phyloP scores from a whole-genome alignment of 495 filamentous ascomycete genomes.

The Annulohypoxylon moriforme region DNA sequence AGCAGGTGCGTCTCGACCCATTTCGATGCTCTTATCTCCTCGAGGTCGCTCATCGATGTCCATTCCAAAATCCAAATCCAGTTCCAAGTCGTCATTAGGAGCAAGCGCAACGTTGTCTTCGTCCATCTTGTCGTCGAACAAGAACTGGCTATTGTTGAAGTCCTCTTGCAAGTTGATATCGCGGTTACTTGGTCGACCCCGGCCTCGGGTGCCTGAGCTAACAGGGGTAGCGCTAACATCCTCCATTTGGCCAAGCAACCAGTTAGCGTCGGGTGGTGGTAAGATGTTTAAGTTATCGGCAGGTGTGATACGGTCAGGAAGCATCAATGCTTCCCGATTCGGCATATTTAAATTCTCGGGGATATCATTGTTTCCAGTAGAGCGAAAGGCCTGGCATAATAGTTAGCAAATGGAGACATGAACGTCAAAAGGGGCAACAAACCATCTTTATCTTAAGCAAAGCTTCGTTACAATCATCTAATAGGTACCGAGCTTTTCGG shows the following conservation, averaged over 20 bases:
- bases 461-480: slow-evolving; percentile 98
- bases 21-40: slow-evolving; percentile 78
- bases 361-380: slow-evolving; percentile 82
- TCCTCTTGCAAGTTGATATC: slow-evolving; percentile 72
- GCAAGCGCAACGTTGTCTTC: slow-evolving; percentile 65
- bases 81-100: slow-evolving; percentile 63
- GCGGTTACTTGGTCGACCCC: slow-evolving; percentile 69
- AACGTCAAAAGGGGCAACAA: slow-evolving; percentile 38
- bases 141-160: slow-evolving; percentile 71
- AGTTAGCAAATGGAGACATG: slow-evolving; percentile 36
- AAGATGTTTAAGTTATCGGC: slow-evolving; percentile 79
- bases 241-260: slow-evolving; percentile 74
- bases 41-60: slow-evolving; percentile 62
- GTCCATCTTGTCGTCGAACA: slow-evolving; percentile 70
- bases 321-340: slow-evolving; percentile 75
- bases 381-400: slow-evolving; percentile 75
- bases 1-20: slow-evolving; percentile 81
- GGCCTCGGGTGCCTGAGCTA: slow-evolving; percentile 54
- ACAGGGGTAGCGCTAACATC: slow-evolving; percentile 62
- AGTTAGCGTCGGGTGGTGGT: slow-evolving; percentile 76
- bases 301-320: slow-evolving; percentile 90
- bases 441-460: slow-evolving; percentile 99
- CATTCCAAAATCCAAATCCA: slow-evolving; percentile 69
- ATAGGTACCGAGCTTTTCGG: slow-evolving; percentile 91
- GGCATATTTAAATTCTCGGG: slow-evolving; percentile 71